Base-by-base conservation (phyloP, 2,329 filamentous ascomycete species). In the Grosmannia serpens region DNA sequence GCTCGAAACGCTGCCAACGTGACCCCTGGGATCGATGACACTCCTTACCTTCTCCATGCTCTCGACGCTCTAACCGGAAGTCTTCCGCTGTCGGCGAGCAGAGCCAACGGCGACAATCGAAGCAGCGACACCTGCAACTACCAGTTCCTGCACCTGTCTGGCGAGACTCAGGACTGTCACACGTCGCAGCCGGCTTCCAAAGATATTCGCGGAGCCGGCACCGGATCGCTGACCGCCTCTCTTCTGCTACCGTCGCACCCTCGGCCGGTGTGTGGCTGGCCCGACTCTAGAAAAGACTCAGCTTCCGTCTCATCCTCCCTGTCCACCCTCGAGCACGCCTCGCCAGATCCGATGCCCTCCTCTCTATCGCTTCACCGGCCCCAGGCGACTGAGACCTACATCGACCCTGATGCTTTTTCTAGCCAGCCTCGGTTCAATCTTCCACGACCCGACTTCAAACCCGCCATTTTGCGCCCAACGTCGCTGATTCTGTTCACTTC, bases 1-100 rank as follows among this genome's bases (percentile, higher is more conserved):
- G 72, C 76, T 54, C 71, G 78, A 57, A 74, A 77, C 22, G 78
- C 69, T 52, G 74, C 76, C 59, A 76, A 76, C 47, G 76, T 84
- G 58, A 92, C 89, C 0, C 91, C 91, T 0, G 89, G 86, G 11
- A 76, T 90, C 46, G 91, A 96, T 67, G 88, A 95, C 67, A 87
- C 85, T 10, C 91, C 90, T 0, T 95, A 91, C 70, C 89, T 96
- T 62, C 87, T 87, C 63, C 95, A 94, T 70, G 91, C 92, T 47
- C 83, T 97, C 62, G 88, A 95, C 63, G 89, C 92, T 62, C 75
- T 97, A 64, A 95, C 90, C 7, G 79, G 87, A 53, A 83, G 88
- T n/a, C 22, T 60, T 24, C 41, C 51, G 4, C 8, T 51, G n/a
- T 33, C 58, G 7, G 13, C 17, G 4, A 10, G 24, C 11, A 9